These are phyloP conservation scores for Xerocomus brunneocitrinus DNA, from an alignment of 768 basidiomycete genomes.

Conservation along the genomic window DNA sequence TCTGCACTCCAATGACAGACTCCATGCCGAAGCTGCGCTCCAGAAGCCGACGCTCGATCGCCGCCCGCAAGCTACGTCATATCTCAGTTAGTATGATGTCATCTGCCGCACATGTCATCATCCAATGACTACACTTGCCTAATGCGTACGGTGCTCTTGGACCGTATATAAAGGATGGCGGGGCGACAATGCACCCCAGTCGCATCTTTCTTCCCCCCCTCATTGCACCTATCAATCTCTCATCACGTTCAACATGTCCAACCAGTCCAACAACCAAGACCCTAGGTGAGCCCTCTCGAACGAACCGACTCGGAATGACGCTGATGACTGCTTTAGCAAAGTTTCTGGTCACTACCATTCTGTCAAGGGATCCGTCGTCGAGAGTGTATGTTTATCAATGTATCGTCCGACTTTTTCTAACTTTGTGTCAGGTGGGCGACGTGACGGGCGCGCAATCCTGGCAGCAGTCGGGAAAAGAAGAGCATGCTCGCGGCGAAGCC, in stretches of 20 bases:
- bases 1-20: too few species aligned
- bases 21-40: too few species aligned
- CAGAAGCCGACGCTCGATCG: slow-evolving; percentile 2
- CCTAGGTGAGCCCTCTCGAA: slow-evolving; percentile 20
- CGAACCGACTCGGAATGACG: too few species aligned
- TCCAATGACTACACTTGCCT: slow-evolving; percentile 23
- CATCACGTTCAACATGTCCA: slow-evolving; percentile 6
- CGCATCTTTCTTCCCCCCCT: slow-evolving; percentile 6
- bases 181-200: not conserved
- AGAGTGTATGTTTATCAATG: slow-evolving; percentile 22
- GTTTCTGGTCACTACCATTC: slow-evolving; percentile 34
- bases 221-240: not conserved
- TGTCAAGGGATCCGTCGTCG: slow-evolving; percentile 33
- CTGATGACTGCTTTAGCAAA: slow-evolving; percentile 26
- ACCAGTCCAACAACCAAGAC: slow-evolving; percentile 19
- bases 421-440: slow-evolving; percentile 37
- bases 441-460: slow-evolving; percentile 39
- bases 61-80: slow-evolving; percentile 21
- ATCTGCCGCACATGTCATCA: slow-evolving; percentile 20
- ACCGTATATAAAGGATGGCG: slow-evolving; percentile 25
- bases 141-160: slow-evolving; percentile 21
- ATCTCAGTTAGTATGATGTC: slow-evolving; percentile 24
- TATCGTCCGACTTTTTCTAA: not conserved
- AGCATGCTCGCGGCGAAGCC: slow-evolving; percentile 45
- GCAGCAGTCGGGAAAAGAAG: slow-evolving; percentile 44